A percentile compares a stretch with the other conserved stretches of the same genome.
Conservation (phyloP, 2,329 filamentous ascomycete species). For the Beauveria australis region DNA sequence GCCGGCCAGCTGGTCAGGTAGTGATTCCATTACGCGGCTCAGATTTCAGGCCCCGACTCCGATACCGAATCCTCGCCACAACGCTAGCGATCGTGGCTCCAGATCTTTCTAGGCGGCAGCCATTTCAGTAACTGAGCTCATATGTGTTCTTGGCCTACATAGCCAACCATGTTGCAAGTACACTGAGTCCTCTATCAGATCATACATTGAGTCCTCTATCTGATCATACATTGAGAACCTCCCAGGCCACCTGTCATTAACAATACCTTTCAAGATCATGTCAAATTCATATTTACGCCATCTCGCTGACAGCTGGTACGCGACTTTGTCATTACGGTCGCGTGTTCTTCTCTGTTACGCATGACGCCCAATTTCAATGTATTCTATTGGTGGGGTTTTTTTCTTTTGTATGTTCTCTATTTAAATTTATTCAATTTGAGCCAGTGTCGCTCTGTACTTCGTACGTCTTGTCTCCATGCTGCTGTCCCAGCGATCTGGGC, state of each 20-base stretch:
- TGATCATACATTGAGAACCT: background rate
- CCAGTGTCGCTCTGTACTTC: background rate
- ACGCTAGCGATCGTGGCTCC: background rate
- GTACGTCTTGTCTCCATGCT: background rate
- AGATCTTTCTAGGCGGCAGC: background rate
- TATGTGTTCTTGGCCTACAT: background rate
- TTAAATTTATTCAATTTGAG: background rate
- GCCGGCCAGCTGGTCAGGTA: background rate
- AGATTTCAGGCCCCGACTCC: background rate
- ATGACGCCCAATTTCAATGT: background rate
- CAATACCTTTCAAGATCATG: background rate
- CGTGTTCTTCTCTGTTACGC: background rate
- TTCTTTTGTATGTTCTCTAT: background rate
- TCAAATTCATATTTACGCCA: background rate
- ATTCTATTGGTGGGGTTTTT: background rate
- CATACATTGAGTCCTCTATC: background rate
- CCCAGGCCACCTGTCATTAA: background rate
- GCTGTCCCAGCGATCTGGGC: conserved; percentile 25
- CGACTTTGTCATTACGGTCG: background rate
- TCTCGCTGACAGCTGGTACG: no score
- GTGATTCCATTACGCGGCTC: background rate
- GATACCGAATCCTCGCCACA: background rate
- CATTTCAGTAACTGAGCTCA: background rate
- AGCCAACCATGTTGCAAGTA: background rate
- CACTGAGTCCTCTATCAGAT: background rate